phyloP scores from a whole-genome alignment of 257 asterid genomes.

The Handroanthus guayacan region DNA sequence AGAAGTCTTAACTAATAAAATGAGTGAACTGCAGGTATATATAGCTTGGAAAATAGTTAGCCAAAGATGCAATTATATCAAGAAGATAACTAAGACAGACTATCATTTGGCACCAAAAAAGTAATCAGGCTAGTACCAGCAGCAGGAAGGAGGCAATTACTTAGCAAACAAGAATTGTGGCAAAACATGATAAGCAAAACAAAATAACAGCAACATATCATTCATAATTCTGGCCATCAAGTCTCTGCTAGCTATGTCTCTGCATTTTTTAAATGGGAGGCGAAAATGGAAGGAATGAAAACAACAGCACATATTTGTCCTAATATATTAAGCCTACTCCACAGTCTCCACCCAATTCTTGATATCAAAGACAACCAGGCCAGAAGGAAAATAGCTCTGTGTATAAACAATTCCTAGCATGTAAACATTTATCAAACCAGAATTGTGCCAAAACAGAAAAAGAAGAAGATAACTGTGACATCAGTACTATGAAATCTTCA shows the following conservation, averaged over 20 bases:
- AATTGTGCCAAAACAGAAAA: background rate
- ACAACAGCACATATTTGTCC: background rate
- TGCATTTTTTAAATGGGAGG: background rate
- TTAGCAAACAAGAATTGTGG: too few species aligned
- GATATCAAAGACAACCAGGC: constrained; percentile 16
- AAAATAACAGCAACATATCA: too few species aligned
- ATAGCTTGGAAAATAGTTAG: background rate
- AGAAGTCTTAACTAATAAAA: background rate
- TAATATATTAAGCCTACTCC: constrained; percentile 1
- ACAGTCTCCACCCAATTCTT: background rate
- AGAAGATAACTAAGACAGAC: constrained; percentile 10
- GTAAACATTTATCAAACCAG: background rate
- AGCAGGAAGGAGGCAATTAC: background rate
- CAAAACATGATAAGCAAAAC: too few species aligned
- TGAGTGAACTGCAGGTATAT: background rate
- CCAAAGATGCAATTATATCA: constrained; percentile 14
- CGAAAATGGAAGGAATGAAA: background rate
- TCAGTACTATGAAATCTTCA: background rate
- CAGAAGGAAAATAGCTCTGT: background rate
- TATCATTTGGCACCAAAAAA: background rate
- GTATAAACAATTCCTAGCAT: background rate
- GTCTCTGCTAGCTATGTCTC: background rate
- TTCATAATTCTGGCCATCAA: too few species aligned
- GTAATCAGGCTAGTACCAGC: background rate
- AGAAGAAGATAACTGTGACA: background rate